Base-by-base conservation (phyloP, 106 monocot genomes). In the Dendrobium nobile region DNA sequence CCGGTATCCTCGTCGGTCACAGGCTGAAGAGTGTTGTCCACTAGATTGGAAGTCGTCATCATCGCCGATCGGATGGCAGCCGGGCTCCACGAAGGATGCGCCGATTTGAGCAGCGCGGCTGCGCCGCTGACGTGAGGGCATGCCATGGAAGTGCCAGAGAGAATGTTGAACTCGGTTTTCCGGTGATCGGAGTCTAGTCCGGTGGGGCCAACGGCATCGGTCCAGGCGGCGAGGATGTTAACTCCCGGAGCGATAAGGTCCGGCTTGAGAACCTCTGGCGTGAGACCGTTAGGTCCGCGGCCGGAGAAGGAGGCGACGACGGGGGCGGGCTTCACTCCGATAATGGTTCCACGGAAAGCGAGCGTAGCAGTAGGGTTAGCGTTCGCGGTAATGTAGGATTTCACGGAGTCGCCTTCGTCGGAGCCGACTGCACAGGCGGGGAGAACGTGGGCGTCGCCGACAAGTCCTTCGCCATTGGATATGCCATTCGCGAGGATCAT, bases 141-240 rank as follows among this genome's bases (percentile, higher is more conserved):
- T 41, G 97, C 92, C 97, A 97, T 97, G 2, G 97, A 97, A 3
- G 97, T 97, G 0, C 97, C 97, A 2, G 97, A 97, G 16, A 94
- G 90, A 37, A 97, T 94, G 85, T 97, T 97, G 85, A 97, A 97
- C 88, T 97, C 97, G 31, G 92, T 92, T 67, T 82, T 84, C 76
- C 97, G 81, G 18, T 19, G n/a, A 84, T 97, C 97, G 18, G 87
- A 84, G 40, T 85, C 89, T 1, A 97, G 85, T 0, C 94, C 97
- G 2, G 94, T 92, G 7, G 97, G 97, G 10, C 97, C 97, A 4
- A 92, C 86, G 11, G 92, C 90, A 59, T 84, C 92, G 16, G 97
- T 97, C 97, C 97, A 97, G 15, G 97, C 94, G 19, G 97, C 97
- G 17, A 97, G 87, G 20, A 97, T 97, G 85, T 97, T 97, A 11